Base-by-base conservation (phyloP, 345 rosid genomes). In the Rubroshorea leprosula region DNA sequence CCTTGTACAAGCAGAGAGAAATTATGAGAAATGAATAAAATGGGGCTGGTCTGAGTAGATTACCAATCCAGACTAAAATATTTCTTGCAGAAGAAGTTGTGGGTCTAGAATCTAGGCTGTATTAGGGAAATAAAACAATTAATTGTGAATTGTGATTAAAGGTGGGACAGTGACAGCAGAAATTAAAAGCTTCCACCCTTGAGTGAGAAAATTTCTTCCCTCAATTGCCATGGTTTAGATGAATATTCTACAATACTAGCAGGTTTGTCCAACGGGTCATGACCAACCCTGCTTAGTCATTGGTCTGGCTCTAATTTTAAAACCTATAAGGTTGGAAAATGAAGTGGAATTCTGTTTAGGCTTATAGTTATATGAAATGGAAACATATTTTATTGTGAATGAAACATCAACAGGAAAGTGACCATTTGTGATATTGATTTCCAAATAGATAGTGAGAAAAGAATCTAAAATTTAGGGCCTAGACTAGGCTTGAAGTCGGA, bases 341-440 rank as follows among this genome's bases (percentile, higher is more conserved):
- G 55, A 61, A 61, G 41, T 35, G 7, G 41, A 2, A 35, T 35
- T 35, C 1, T 3, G 41, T n/a, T n/a, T n/a, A n/a, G n/a, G n/a
- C n/a, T n/a, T n/a, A n/a, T n/a, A n/a, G n/a, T n/a, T n/a, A n/a
- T 29, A 29, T 9, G 9, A 29, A 29, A 4, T 9, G 5, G 9
- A 29, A 44, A 15, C 47, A 10, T 44, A 54, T 55, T 65, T 23
- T 54, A 60, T 39, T 62, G 35, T 25, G 20, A 55, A 65, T 25
- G 56, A 49, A 64, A 72, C 58, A 52, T 68, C 68, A 68, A 21
- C 60, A 3, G 41, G 72, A 72, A 46, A 57, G 70, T 14, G 66
- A 74, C 75, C 31, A 8, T 54, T 63, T 19, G 10, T 22, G 48
- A 24, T 18, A 46, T 55, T 63, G 22, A 27, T 47, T 41, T 51